phyloP scores from a whole-genome alignment of 1,139 yeast genomes.

The Pichia sp. region DNA sequence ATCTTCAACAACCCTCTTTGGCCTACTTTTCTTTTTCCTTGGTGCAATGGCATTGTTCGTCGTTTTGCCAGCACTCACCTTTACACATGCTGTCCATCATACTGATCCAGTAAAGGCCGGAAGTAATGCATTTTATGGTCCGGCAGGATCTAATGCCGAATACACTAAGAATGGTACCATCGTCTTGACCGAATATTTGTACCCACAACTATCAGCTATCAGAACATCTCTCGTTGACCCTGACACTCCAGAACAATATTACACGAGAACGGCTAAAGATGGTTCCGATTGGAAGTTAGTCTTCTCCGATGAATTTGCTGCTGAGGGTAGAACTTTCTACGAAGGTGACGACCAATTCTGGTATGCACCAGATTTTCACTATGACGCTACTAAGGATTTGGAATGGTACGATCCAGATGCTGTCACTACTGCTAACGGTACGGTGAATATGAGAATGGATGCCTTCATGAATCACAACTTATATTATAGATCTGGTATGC shows the following conservation, averaged over 20 bases:
- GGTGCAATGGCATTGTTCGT: constrained; percentile 65
- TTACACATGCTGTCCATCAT: constrained; percentile 48
- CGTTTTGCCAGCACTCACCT: constrained; percentile 68
- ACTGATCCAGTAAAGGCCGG: constrained; percentile 22
- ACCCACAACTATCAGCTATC: constrained; percentile 45
- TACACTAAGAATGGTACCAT: constrained; percentile 16
- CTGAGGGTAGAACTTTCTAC: constrained; percentile 55
- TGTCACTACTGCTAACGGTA: constrained; percentile 44
- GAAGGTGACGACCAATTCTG: constrained; percentile 61
- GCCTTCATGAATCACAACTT: constrained; percentile 49
- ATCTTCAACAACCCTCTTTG: constrained; percentile 52
- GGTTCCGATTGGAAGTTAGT: constrained; percentile 48
- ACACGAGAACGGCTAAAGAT: constrained; percentile 32
- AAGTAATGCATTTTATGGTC: constrained; percentile 2
- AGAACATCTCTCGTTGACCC: constrained; percentile 46
- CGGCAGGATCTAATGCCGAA: constrained; percentile 3
- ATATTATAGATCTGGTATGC: constrained; percentile 54
- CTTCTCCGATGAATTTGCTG: constrained; percentile 55
- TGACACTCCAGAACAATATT: constrained; percentile 44
- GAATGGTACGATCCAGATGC: constrained; percentile 69
- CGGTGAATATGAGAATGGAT: constrained; percentile 44
- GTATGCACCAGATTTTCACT: constrained; percentile 49
- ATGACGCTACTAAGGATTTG: constrained; percentile 54
- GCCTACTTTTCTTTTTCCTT: constrained; percentile 46
- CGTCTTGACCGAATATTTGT: constrained; percentile 39